These are phyloP conservation scores for Diaporthe destruens DNA, from an alignment of 2,329 filamentous ascomycete genomes.

Conservation along the genomic window DNA sequence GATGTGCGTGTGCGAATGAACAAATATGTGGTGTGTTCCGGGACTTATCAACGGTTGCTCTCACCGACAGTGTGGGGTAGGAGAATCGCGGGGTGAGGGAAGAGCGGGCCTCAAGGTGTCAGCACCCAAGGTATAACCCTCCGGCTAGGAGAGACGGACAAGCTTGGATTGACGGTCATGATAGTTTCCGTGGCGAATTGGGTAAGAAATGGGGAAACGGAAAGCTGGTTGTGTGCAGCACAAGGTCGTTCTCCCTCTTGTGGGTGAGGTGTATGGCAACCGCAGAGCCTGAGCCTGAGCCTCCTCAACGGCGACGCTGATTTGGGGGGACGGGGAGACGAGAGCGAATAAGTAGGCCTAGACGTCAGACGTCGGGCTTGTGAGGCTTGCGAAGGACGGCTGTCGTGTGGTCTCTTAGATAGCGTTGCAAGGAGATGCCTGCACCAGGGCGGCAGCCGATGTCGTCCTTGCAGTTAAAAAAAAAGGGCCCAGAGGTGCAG, in stretches of 20 bases:
- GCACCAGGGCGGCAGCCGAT: constrained; percentile 34
- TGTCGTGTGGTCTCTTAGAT: constrained; percentile 32
- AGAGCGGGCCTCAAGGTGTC: constrained; percentile 53
- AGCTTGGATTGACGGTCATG: constrained; percentile 60
- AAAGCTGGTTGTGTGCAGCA: constrained; percentile 41
- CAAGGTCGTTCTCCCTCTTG: constrained; percentile 30
- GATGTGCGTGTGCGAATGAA: constrained; percentile 32
- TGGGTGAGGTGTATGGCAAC: constrained; percentile 29
- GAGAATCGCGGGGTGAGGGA: constrained; percentile 47
- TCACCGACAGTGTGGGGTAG: constrained; percentile 48
- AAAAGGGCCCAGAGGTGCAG: constrained; percentile 17
- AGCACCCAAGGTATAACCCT: constrained; percentile 59
- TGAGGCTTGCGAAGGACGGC: constrained; percentile 40
- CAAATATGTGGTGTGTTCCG: constrained; percentile 35
- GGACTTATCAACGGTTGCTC: constrained; percentile 45
- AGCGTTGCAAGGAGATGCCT: constrained; percentile 42
- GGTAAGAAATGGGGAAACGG: background rate
- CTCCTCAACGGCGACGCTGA: constrained; percentile 16
- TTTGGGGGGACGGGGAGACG: constrained; percentile 25
- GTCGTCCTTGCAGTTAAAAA: constrained; percentile 1
- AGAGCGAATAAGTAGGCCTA: constrained; percentile 34
- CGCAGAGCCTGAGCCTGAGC: background rate
- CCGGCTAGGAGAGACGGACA: constrained; percentile 58
- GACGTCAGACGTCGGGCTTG: constrained; percentile 38
- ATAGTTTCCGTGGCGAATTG: constrained; percentile 53